A percentile compares a stretch with the other conserved stretches of the same genome.
phyloP scores from a whole-genome alignment of 371 early-diverging fungal genomes.

The Syncephalis plumigaleata region DNA sequence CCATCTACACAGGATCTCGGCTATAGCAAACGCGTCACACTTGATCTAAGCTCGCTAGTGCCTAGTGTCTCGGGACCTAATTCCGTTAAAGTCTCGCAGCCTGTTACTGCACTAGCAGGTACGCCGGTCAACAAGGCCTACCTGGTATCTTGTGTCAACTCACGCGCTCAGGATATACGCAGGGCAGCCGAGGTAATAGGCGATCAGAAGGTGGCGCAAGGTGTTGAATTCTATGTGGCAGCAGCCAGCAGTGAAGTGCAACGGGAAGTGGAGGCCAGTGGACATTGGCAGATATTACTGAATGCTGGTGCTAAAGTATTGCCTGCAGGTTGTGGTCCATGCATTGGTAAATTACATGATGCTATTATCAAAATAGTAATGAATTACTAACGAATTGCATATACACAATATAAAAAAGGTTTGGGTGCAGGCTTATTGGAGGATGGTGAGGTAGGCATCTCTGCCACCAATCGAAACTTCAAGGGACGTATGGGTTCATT shows the following conservation, averaged over 20 bases:
- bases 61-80: slow-evolving; percentile 91
- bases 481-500: slow-evolving; percentile 96
- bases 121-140: slow-evolving; percentile 87
- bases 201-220: slow-evolving; percentile 50
- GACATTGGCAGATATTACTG: slow-evolving; percentile 77
- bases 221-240: slow-evolving; percentile 91
- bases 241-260: slow-evolving; percentile 86
- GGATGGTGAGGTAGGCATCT: slow-evolving; percentile 90
- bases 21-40: slow-evolving; percentile 71
- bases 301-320: slow-evolving; percentile 79
- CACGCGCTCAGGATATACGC: slow-evolving; percentile 68
- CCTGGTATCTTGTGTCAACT: slow-evolving; percentile 87
- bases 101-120: slow-evolving; percentile 56
- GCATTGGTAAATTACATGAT: slow-evolving; percentile 42
- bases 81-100: slow-evolving; percentile 74
- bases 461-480: slow-evolving; percentile 93
- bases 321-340: slow-evolving; percentile 93
- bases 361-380: neutral
- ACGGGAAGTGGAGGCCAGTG: slow-evolving; percentile 57
- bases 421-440: slow-evolving; percentile 76
- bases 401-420: slow-evolving; percentile 23
- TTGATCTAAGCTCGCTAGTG: slow-evolving; percentile 72
- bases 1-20: slow-evolving; percentile 23
- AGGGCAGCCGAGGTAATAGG: slow-evolving; percentile 75
- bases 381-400: too few species aligned